Base-by-base conservation (phyloP, 2,329 filamentous ascomycete species). In the Ceratocystis smalleyi region DNA sequence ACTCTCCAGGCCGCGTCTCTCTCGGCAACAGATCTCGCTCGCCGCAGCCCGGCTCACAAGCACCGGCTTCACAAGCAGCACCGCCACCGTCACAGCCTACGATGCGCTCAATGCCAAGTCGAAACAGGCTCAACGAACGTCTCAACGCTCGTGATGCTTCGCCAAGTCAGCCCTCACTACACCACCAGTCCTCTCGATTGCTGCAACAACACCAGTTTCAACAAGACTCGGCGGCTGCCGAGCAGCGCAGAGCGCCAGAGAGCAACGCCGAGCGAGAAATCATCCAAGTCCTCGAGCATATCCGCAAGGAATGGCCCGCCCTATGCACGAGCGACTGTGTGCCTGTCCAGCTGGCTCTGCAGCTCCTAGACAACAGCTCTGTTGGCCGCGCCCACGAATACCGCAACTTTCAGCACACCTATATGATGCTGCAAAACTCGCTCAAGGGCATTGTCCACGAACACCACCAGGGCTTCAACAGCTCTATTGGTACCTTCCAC, bases 381-480 rank as follows among this genome's bases (percentile, higher is more conserved):
- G 84, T 99, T 64, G 94, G 94, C 22, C 84, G 94, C 68, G 92
- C 92, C 59, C 86, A 91, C 73, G 89, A 95, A 70, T 92, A 96
- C 73, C 82, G 81, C 67, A 86, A 89, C 69, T 99, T 99, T 73
- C 81, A 88, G 71, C 79, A 87, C 69, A 91, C 89, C 59, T 89
- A 96, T 73, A 80, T 84, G 68, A 89, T 94, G 72, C 82, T 99
- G n/a, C 91, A 99, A 72, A 87, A 87, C 70, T 91, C 92, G 8
- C 79, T 99, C 65, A 96, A 96, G 74, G 85, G 86, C 43, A 96
- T 99, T 70, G 94, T 99, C 30, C 96, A 99, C 74, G 92, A 99
- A 76, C 92, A 99, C 72, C 92, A 99, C 72, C 94, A 99, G 74
- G 95, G 94, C 59, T 99, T 99, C 81, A 99, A 97, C 76, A 96